These are phyloP conservation scores for Bromus sterilis DNA, from an alignment of 176 grass and related monocot species.

Conservation along the genomic window DNA sequence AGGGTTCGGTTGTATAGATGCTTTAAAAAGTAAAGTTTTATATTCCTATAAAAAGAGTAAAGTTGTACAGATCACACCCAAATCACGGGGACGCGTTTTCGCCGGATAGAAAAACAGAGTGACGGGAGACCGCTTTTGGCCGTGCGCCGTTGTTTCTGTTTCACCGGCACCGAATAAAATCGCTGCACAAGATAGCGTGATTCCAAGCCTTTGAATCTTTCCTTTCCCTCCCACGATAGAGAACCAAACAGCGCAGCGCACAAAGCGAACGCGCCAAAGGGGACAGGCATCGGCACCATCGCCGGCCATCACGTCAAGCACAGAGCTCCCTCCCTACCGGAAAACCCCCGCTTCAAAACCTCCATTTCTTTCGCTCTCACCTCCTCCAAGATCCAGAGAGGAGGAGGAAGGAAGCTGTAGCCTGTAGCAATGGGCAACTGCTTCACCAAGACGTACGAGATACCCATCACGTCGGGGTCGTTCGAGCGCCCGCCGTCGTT, in stretches of 20 bases:
- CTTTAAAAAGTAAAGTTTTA: too few relatives aligned
- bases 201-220: slow-evolving; percentile 36
- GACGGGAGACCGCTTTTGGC: neutral
- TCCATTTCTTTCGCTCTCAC: neutral
- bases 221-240: slow-evolving; percentile 29
- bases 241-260: slow-evolving; percentile 9
- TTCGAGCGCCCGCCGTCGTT: neutral
- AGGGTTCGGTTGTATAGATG: too few relatives aligned
- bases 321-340: neutral
- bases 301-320: slow-evolving; percentile 18
- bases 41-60: too few relatives aligned
- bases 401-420: neutral
- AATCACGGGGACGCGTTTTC: neutral
- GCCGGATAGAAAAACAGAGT: neutral
- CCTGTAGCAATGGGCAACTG: slow-evolving; percentile 53
- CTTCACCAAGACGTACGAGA: slow-evolving; percentile 48
- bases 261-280: slow-evolving; percentile 1
- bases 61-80: neutral
- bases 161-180: neutral
- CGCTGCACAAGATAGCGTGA: slow-evolving; percentile 27
- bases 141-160: neutral
- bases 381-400: neutral
- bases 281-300: neutral
- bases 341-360: slow-evolving; percentile 12
- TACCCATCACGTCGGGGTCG: slow-evolving; percentile 38